These are phyloP conservation scores for Senecio squalidus DNA, from an alignment of 140 eudicot species.

Conservation along the genomic window DNA sequence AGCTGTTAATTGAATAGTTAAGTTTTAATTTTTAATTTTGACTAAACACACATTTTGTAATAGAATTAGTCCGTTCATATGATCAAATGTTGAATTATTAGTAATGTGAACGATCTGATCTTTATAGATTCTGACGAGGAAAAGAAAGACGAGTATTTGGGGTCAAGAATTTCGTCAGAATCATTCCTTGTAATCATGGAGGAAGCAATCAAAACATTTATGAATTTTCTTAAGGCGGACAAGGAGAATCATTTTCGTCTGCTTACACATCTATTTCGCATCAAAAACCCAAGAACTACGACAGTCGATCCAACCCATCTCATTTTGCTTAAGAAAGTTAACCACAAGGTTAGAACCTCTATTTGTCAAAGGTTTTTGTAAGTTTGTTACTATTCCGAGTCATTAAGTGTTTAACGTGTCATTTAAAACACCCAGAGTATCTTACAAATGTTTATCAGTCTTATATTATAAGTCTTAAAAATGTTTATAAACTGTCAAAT, in stretches of 20 bases:
- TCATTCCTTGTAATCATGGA: constrained; percentile 76
- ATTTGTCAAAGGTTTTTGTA: background rate
- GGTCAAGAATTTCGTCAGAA: constrained; percentile 69
- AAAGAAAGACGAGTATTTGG: constrained; percentile 44
- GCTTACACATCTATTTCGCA: constrained; percentile 41
- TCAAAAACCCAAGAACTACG: constrained; percentile 45
- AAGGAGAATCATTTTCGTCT: constrained; percentile 60
- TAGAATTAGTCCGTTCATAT: no score
- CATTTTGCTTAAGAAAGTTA: constrained; percentile 55
- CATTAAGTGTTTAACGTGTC: no score
- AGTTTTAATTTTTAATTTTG: no score
- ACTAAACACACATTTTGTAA: no score
- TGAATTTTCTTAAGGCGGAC: constrained; percentile 85
- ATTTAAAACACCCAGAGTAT: no score
- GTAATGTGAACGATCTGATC: background rate
- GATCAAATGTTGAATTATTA: no score
- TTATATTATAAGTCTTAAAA: no score
- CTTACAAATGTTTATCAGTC: no score
- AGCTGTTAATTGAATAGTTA: background rate
- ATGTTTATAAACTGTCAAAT: no score
- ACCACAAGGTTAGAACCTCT: constrained; percentile 46
- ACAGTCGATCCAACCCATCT: constrained; percentile 66
- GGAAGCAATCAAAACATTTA: constrained; percentile 83
- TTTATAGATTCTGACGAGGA: constrained; percentile 62
- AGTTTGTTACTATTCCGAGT: background rate